These are phyloP conservation scores for Ganoderma lucidum DNA, from an alignment of 1,284 basidiomycete species.

Conservation along the genomic window DNA sequence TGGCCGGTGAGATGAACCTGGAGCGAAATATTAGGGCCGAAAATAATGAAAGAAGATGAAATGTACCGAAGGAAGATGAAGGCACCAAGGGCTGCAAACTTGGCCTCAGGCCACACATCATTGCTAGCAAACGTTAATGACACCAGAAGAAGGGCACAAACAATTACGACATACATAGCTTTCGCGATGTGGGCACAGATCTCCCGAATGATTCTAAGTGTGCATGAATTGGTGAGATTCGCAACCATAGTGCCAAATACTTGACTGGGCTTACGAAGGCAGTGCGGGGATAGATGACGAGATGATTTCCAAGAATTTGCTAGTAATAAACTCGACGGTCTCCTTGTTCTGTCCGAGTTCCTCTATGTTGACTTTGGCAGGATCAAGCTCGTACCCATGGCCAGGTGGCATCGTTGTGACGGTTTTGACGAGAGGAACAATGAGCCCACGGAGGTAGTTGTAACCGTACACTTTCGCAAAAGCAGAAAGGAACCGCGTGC, in stretches of 20 bases:
- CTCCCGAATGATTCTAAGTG: constrained; percentile 82
- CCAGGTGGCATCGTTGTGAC: constrained; percentile 79
- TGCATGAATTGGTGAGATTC: constrained; percentile 40
- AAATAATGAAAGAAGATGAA: background rate
- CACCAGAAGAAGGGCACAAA: background rate
- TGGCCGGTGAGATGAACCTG: constrained; percentile 85
- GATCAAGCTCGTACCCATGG: constrained; percentile 84
- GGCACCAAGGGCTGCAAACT: constrained; percentile 87
- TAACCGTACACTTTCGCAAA: constrained; percentile 91
- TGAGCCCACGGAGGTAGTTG: constrained; percentile 82
- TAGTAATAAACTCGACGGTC: constrained; percentile 78
- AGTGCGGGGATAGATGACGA: constrained; percentile 74
- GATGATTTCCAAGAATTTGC: constrained; percentile 81
- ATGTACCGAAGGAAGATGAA: constrained; percentile 88
- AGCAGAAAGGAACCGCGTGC: constrained; percentile 83
- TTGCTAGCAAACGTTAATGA: constrained; percentile 45
- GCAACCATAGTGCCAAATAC: background rate
- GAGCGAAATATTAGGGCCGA: background rate
- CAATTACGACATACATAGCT: constrained; percentile 69
- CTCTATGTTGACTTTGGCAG: constrained; percentile 65
- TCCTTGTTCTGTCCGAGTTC: constrained; percentile 75
- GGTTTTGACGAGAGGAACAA: constrained; percentile 78
- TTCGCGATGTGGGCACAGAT: constrained; percentile 87
- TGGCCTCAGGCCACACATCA: constrained; percentile 83
- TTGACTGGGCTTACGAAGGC: constrained; percentile 67